phyloP scores from a whole-genome alignment of 2,329 filamentous ascomycete genomes.

The Microdochium nivale region DNA sequence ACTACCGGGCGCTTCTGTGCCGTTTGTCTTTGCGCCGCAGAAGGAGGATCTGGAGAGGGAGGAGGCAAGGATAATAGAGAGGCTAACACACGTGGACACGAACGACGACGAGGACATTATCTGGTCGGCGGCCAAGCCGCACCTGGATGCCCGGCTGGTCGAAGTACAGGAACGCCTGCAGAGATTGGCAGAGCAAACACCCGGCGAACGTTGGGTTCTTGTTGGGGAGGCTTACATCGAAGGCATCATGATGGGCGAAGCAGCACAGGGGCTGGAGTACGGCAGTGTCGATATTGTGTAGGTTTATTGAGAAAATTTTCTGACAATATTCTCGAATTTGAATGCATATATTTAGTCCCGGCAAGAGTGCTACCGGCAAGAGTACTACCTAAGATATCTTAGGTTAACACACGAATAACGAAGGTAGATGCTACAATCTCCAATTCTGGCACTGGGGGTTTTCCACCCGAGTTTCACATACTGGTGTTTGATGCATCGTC shows the following conservation, averaged over 20 bases:
- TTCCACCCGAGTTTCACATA: too few species aligned
- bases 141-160: background rate
- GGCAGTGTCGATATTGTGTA: background rate
- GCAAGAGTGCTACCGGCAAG: too few species aligned
- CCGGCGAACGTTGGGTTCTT: background rate
- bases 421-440: too few species aligned
- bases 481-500: too few species aligned
- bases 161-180: background rate
- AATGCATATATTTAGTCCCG: too few species aligned
- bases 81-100: background rate
- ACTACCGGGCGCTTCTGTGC: background rate
- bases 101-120: background rate
- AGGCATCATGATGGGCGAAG: background rate
- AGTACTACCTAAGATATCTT: too few species aligned
- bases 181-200: background rate
- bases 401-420: too few species aligned
- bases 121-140: background rate
- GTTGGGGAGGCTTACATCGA: background rate
- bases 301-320: too few species aligned
- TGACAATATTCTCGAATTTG: too few species aligned
- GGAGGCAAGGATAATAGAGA: background rate
- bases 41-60: background rate
- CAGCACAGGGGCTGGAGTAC: background rate
- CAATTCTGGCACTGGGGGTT: too few species aligned
- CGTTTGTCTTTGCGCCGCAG: background rate